Conservation (phyloP, 2,329 filamentous ascomycete genomes). For the Curvularia eragrostidis region DNA sequence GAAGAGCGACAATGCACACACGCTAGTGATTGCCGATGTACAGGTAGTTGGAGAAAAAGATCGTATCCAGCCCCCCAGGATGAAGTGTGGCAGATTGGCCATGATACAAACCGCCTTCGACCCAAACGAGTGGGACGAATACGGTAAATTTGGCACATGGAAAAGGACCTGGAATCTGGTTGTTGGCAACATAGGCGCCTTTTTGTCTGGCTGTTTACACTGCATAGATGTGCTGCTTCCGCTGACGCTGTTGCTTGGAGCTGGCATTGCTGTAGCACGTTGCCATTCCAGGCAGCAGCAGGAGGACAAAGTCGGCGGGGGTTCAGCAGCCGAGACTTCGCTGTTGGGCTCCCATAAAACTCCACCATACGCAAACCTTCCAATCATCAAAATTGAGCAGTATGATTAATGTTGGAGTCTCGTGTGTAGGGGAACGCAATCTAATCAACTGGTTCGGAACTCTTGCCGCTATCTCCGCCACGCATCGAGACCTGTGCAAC, state of each 20-base stretch:
- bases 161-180: conserved; percentile 24
- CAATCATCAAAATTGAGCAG: conserved; percentile 31
- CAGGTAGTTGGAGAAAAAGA: conserved; percentile 31
- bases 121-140: conserved; percentile 40
- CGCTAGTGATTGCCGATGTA: conserved; percentile 32
- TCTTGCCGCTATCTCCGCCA: conserved; percentile 15
- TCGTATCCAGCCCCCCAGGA: conserved; percentile 28
- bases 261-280: conserved; percentile 22
- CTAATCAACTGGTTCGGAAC: conserved; percentile 16
- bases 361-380: conserved; percentile 30
- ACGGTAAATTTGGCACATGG: conserved; percentile 37
- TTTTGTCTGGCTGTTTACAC: conserved; percentile 20
- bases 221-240: conserved; percentile 24
- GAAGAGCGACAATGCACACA: not conserved
- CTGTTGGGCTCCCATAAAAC: conserved; percentile 24
- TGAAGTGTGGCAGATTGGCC: conserved; percentile 39
- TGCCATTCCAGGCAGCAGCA: conserved; percentile 19
- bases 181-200: conserved; percentile 14
- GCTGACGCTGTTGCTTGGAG: conserved; percentile 21
- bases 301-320: conserved; percentile 13
- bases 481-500: conserved; percentile 7
- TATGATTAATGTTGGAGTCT: conserved; percentile 24
- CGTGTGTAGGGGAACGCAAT: conserved; percentile 17
- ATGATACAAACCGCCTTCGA: conserved; percentile 35
- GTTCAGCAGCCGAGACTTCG: conserved; percentile 29